Percentiles rank a stretch among this genome's conserved stretches.
Conservation (phyloP, 2,329 filamentous ascomycete genomes). For the Fusarium pseudonygamai region DNA sequence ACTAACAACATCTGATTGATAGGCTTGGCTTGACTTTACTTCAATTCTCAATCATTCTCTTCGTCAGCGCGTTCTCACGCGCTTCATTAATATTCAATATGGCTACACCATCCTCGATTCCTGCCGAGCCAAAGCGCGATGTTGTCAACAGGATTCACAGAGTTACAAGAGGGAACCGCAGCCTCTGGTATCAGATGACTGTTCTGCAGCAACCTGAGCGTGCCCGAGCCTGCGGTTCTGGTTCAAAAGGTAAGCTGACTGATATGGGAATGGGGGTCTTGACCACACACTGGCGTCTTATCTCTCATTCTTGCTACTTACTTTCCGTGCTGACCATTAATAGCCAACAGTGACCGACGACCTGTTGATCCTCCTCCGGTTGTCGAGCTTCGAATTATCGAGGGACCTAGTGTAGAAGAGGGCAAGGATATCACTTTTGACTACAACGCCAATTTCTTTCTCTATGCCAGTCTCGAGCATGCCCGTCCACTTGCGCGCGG, state of each 20-base stretch:
- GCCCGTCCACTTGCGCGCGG: slow-evolving; percentile 85
- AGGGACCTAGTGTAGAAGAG: slow-evolving; percentile 70
- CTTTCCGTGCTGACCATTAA: slow-evolving; percentile 28
- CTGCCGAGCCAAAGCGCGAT: slow-evolving; percentile 46
- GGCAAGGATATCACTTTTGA: slow-evolving; percentile 82
- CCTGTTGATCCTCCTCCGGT: slow-evolving; percentile 96
- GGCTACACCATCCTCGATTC: slow-evolving; percentile 47
- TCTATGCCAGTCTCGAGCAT: slow-evolving; percentile 90
- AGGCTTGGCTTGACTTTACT: slow-evolving; percentile 22
- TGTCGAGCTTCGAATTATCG: slow-evolving; percentile 86
- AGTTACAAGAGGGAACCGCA: slow-evolving; percentile 76
- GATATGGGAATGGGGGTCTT: not conserved
- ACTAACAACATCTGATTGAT: slow-evolving; percentile 16
- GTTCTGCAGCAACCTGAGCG: slow-evolving; percentile 96
- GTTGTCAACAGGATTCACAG: slow-evolving; percentile 58
- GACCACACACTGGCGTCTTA: not conserved
- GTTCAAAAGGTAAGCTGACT: slow-evolving; percentile 82
- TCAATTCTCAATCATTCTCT: slow-evolving; percentile 19
- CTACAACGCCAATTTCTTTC: slow-evolving; percentile 97
- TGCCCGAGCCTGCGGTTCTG: slow-evolving; percentile 92
- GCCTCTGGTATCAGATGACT: slow-evolving; percentile 81
- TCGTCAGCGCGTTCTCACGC: slow-evolving; percentile 9
- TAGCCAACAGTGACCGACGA: slow-evolving; percentile 73
- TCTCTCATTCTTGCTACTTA: not conserved
- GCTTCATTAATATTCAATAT: slow-evolving; percentile 39